A percentile compares a stretch with the other conserved stretches of the same genome.
Evolutionary conservation across 345 rosid genomes (phyloP).

Genomic region (Orychophragmus violaceus): DNA sequence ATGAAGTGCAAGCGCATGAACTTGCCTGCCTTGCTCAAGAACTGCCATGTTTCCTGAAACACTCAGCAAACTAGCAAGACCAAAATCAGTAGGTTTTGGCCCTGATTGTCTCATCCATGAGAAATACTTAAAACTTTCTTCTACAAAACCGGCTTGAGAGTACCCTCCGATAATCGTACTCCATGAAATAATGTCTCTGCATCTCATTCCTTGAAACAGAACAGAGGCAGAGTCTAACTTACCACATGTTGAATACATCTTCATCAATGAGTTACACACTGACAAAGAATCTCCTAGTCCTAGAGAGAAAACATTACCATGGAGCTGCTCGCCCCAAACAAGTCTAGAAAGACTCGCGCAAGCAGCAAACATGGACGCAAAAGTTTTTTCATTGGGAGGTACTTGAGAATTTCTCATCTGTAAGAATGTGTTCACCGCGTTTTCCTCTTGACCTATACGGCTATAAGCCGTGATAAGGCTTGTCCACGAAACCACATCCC

Average conservation of each 20-base stretch:
- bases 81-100: constrained; percentile 59
- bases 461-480: constrained; percentile 43
- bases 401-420: constrained; percentile 52
- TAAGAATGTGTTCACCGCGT: constrained; percentile 50
- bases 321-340: constrained; percentile 78
- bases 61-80: constrained; percentile 73
- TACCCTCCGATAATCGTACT: constrained; percentile 71
- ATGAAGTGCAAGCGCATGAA: constrained; percentile 55
- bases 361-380: constrained; percentile 57
- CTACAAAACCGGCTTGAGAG: constrained; percentile 62
- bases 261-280: constrained; percentile 57
- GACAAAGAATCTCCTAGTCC: constrained; percentile 51
- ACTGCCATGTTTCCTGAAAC: constrained; percentile 72
- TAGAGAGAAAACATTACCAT: constrained; percentile 46
- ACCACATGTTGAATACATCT: constrained; percentile 73
- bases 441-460: constrained; percentile 42
- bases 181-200: constrained; percentile 77
- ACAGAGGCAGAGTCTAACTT: constrained; percentile 43
- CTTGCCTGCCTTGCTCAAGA: constrained; percentile 77
- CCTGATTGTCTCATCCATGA: constrained; percentile 81
- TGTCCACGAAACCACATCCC: constrained; percentile 88
- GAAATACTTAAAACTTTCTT: constrained; percentile 62
- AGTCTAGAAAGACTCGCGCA: constrained; percentile 59
- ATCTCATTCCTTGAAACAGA: constrained; percentile 48
- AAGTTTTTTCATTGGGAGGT: constrained; percentile 62